Evolutionary conservation across 2,329 filamentous ascomycete genomes (phyloP), one percentile per base, ranked within the genome.

Genomic region (Curvularia sp.): DNA sequence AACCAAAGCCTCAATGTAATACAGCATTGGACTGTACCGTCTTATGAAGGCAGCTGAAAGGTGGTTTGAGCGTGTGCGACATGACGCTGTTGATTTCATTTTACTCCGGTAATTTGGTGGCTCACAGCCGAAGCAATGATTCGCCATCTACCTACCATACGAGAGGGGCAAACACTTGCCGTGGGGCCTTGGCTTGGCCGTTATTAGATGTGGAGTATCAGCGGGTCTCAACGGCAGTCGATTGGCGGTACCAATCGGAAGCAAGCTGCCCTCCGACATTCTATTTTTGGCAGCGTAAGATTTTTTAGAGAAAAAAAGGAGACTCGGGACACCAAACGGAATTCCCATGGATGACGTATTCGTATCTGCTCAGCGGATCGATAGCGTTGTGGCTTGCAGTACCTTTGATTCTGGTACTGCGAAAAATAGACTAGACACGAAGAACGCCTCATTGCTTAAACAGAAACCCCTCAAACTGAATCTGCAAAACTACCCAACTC

Each of bases 141-240:
- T 51, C 28, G 39, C 23, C 23, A 12, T 9, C 3, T 10, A 21
- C 10, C 32, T 34, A 38, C 12, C 12, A 27, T 28, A 25, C 32
- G 27, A 30, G 39, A 19, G 32, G 45, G 15, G 23, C 7, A 27
- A 25, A 23, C 13, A 18, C 2, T 32, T 30, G 46, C 53, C 46
- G 23, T 46, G 32, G 45, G 45, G 10, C 41, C 53, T 38, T 45
- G 41, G 23, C 30, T 27, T 43, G 27, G 25, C 9, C 15, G 48
- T 56, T 25, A 56, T 56, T 56, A 42, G 30, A 18, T 45, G 48
- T 56, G 41, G 53, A 30, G 39, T 39, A n/a, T 48, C 19, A 19
- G 53, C 50, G 36, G 49, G 48, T 38, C 53, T 67, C 51, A 23
- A 25, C n/a, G 32, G 8, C 15, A 18, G 15, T 18, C 45, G 25